Percentiles rank a stretch among this genome's conserved stretches.
phyloP scores from a whole-genome alignment of 345 rosid species.

The Mercurialis annua region DNA sequence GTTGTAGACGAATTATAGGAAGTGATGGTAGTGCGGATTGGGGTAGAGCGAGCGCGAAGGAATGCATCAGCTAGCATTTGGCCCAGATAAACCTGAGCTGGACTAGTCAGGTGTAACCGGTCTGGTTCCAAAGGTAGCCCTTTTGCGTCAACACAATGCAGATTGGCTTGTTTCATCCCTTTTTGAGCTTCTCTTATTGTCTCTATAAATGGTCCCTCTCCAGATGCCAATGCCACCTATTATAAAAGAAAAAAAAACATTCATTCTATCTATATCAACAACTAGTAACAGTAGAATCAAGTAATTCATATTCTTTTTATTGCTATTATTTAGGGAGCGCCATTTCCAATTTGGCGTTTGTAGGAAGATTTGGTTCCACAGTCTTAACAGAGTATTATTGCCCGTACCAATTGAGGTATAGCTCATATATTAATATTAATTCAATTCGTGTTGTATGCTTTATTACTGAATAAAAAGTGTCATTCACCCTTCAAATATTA shows the following conservation, averaged over 20 bases:
- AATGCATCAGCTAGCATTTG: slow-evolving; percentile 21
- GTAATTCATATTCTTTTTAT: too few species aligned
- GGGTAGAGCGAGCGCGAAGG: neutral
- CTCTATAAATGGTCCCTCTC: slow-evolving; percentile 20
- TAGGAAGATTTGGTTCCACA: too few species aligned
- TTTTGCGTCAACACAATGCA: slow-evolving; percentile 22
- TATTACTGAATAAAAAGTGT: too few species aligned
- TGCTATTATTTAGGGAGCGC: too few species aligned
- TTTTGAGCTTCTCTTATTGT: slow-evolving; percentile 24
- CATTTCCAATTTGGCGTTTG: too few species aligned
- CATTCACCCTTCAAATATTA: too few species aligned
- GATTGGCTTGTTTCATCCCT: slow-evolving; percentile 6
- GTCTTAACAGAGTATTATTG: too few species aligned
- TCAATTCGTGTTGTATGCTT: too few species aligned
- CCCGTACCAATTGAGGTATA: too few species aligned
- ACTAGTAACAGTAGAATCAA: too few species aligned
- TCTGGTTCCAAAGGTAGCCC: slow-evolving; percentile 32
- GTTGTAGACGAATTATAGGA: neutral
- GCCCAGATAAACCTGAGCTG: slow-evolving; percentile 32
- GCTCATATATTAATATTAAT: too few species aligned
- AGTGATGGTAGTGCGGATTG: neutral
- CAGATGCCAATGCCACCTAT: slow-evolving; percentile 31
- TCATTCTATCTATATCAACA: neutral
- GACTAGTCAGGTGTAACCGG: slow-evolving; percentile 30
- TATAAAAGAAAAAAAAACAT: neutral